Evolutionary conservation across 2,329 filamentous ascomycete species (phyloP), one percentile per base, ranked within the genome.

Genomic region (Talaromyces pinophilus): DNA sequence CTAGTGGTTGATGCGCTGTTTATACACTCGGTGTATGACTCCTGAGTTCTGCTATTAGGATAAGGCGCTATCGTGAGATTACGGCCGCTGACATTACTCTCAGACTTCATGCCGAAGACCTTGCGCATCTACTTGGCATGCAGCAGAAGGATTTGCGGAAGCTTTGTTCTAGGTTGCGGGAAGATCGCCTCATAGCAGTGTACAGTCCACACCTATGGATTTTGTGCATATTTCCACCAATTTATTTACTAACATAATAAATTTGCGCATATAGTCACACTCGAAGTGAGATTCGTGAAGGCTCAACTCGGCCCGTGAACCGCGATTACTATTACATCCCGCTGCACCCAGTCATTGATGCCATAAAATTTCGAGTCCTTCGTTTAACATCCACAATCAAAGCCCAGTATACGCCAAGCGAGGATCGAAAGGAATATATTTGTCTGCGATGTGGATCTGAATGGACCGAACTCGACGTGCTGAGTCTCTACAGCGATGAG

Each of bases 271-370:
- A 67, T 74, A 92, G 86, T 73, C 89, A 89, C 77, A 88, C 89
- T 38, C 89, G 92, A 68, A 87, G 89, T 60, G 93, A 97, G 76
- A 82, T 91, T 64, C 89, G 90, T 70, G 91, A 93, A 74, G 92
- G 92, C 62, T 91, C 93, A 67, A 90, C 91, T 66, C 89, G 93
- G 62, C 90, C 92, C 5, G 89, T 91, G 71, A 93, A 90, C 75
- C 88, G 92, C 73, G 96, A 94, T 69, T 99, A 97, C 84, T 99
- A 96, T 82, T 99, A 92, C 80, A 94, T 99, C 76, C 93, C 97
- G 77, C 96, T 96, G 74, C 92, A 95, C 67, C 91, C 92, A 66
- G 92, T 94, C 42, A 92, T 99, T 74, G 95, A 99, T 80, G 92
- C 92, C 59, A 96, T 97, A 80, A 99, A 99, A 79, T 99, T 91